A percentile compares a stretch with the other conserved stretches of the same genome.
These are phyloP conservation scores for Geosmithia morbida DNA, from an alignment of 2,329 filamentous ascomycete species.

Conservation along the genomic window DNA sequence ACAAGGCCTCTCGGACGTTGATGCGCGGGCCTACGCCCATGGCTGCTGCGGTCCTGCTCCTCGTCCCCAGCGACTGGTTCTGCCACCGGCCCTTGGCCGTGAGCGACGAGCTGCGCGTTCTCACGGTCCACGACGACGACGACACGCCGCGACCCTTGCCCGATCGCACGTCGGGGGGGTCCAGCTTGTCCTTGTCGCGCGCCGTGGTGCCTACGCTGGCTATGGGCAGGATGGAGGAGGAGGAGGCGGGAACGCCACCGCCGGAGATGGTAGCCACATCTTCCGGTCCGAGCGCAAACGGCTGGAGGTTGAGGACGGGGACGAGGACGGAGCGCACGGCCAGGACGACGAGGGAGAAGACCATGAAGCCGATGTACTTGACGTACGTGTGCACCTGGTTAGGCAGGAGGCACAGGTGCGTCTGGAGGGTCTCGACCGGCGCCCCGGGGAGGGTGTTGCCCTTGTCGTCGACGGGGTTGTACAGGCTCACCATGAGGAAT, in stretches of 20 bases:
- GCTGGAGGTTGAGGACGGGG: slow-evolving; percentile 35
- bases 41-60: background rate
- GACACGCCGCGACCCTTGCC: slow-evolving; percentile 1
- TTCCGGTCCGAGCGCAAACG: slow-evolving; percentile 35
- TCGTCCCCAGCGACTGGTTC: background rate
- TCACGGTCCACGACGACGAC: slow-evolving; percentile 15
- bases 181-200: slow-evolving; percentile 38
- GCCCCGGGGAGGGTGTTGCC: slow-evolving; percentile 31
- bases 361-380: slow-evolving; percentile 54
- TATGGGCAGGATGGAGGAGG: slow-evolving; percentile 2
- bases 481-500: slow-evolving; percentile 77
- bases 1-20: slow-evolving; percentile 34
- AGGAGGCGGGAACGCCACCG: no score
- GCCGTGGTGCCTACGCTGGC: no score
- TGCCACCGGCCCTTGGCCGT: slow-evolving; percentile 12
- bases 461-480: slow-evolving; percentile 67
- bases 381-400: slow-evolving; percentile 78
- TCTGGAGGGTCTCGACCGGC: slow-evolving; percentile 55
- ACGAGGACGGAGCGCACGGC: slow-evolving; percentile 40
- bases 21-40: slow-evolving; percentile 35
- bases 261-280: slow-evolving; percentile 3
- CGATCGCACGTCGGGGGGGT: slow-evolving; percentile 17
- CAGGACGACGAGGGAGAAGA: slow-evolving; percentile 34
- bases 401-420: slow-evolving; percentile 79
- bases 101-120: slow-evolving; percentile 26